Evolutionary conservation across 257 asterid genomes (phyloP).

Genomic region (Avicennia marina): DNA sequence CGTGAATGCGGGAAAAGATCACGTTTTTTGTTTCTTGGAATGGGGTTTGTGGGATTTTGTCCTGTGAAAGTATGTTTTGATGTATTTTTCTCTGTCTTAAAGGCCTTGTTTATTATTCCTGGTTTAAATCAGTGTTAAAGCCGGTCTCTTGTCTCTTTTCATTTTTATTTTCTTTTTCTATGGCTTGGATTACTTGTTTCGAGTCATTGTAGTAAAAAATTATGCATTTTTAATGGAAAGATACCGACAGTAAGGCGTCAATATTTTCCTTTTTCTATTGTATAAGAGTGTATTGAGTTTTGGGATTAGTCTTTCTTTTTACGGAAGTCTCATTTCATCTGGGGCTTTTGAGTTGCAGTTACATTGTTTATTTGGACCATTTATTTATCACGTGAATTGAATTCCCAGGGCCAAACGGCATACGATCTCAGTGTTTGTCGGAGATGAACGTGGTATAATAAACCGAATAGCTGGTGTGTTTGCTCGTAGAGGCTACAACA

Average conservation of each 20-base stretch:
- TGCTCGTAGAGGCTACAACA: conserved; percentile 95
- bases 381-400: conserved; percentile 7
- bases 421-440: conserved; percentile 86
- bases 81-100: too few relatives aligned
- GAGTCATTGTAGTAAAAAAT: neutral
- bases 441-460: conserved; percentile 98
- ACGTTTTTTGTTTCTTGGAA: too few relatives aligned
- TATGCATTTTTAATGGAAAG: conserved; percentile 8
- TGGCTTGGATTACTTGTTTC: neutral
- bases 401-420: conserved; percentile 74
- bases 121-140: neutral
- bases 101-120: too few relatives aligned
- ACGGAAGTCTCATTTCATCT: conserved; percentile 6
- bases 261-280: neutral
- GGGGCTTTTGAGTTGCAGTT: neutral
- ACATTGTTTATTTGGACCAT: neutral
- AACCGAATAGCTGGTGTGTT: conserved; percentile 96
- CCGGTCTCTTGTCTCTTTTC: neutral
- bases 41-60: too few relatives aligned
- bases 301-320: neutral
- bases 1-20: too few relatives aligned
- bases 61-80: too few relatives aligned
- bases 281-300: conserved; percentile 1
- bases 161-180: neutral
- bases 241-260: neutral